Evolutionary conservation across 2,329 filamentous ascomycete species (phyloP).

Genomic region (Apiospora saccharicola): DNA sequence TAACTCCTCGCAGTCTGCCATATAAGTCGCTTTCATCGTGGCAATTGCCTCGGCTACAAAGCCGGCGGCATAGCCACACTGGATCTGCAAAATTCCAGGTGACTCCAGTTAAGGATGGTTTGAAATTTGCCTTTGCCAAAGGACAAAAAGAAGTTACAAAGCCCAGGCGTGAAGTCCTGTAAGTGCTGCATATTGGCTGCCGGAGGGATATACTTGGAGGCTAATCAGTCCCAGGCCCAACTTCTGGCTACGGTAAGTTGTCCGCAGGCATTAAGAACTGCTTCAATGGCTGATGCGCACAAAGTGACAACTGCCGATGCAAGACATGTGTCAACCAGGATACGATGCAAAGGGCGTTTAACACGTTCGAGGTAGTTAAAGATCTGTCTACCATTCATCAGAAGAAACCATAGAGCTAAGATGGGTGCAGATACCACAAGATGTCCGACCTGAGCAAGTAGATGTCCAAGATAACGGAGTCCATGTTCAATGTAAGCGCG

Average conservation of each 20-base stretch:
- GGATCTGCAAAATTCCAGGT: slow-evolving; percentile 3
- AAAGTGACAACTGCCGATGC: slow-evolving; percentile 78
- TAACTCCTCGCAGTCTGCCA: neutral
- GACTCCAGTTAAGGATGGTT: neutral
- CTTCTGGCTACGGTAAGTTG: slow-evolving; percentile 47
- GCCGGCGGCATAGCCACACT: neutral
- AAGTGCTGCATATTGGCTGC: neutral
- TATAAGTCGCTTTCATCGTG: neutral
- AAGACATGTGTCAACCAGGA: slow-evolving; percentile 70
- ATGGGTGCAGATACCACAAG: slow-evolving; percentile 52
- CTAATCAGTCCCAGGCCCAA: slow-evolving; percentile 43
- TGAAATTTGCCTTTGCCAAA: neutral
- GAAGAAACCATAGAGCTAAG: neutral
- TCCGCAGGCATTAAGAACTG: neutral
- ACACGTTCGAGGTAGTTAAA: slow-evolving; percentile 64
- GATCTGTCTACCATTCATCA: slow-evolving; percentile 14
- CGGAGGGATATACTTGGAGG: neutral
- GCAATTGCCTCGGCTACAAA: neutral
- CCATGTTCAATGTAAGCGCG: slow-evolving; percentile 55
- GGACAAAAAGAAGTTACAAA: neutral
- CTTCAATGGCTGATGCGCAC: slow-evolving; percentile 29
- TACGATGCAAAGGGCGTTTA: slow-evolving; percentile 72
- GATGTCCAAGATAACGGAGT: slow-evolving; percentile 47
- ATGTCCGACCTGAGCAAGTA: slow-evolving; percentile 48
- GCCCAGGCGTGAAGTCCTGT: slow-evolving; percentile 12